Evolutionary conservation across 164 flowering plant genomes (phyloP), one percentile per base, ranked within the genome.

Genomic region (Liriodendron chinense): DNA sequence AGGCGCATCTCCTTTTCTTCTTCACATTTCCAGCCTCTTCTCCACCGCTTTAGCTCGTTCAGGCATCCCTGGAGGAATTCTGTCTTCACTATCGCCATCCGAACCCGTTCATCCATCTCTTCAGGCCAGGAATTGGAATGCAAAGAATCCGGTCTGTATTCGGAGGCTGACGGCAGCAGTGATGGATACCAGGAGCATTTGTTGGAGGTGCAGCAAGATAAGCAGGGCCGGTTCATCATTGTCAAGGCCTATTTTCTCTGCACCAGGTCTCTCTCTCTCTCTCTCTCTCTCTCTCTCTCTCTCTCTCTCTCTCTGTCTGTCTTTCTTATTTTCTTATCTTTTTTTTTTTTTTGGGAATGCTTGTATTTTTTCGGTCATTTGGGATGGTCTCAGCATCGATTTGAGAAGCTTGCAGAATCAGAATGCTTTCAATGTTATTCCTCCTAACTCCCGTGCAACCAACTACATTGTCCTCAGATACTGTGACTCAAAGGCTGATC

Each of bases 211-310:
- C 69, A 50, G 48, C 25, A 64, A 50, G 76, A 66, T 48, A 66
- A 74, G 47, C 76, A 74, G 64, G 66, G 48, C 61, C 71, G 64
- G 26, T 23, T 74, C 65, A 86, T 94, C 78, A 91, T 94, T n/a
- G 97, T 94, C 74, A 83, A 90, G 76, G 94, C 97, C 21, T 93
- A 77, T 74, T 91, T 94, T 76, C 89, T 90, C 82, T 92, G 94
- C 62, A 94, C 98, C 21, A 92, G 98, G 97, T 94, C 6, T 20
- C 6, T 34, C 64, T 75, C 49, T 65, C 7, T 48, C 16, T 48
- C 59, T 28, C 6, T 26, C 68, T 26, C 25, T 21, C 12, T 63
- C 47, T 26, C 16, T n/a, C 25, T 18, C 25, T 34, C 0, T 22
- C 4, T 20, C 7, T 47, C 1, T 63, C 18, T 5, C 9, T 62